A percentile compares a stretch with the other conserved stretches of the same genome.
These are phyloP conservation scores for Psilocybe cyanescens DNA, from an alignment of 768 basidiomycete genomes.

Conservation along the genomic window DNA sequence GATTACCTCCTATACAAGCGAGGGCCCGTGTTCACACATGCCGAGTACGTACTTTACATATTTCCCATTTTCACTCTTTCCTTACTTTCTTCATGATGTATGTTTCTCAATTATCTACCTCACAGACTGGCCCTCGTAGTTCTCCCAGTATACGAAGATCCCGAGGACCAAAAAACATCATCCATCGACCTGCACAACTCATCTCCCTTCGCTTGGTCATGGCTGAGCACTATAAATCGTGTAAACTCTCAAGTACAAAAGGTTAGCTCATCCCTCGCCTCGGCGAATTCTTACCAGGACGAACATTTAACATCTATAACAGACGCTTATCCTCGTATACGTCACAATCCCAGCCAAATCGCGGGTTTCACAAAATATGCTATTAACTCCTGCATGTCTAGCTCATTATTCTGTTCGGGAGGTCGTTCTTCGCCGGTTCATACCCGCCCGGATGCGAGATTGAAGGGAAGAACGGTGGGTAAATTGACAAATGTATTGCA, in stretches of 20 bases:
- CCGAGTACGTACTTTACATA: constrained; percentile 67
- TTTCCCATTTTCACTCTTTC: not conserved
- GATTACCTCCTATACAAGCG: constrained; percentile 94
- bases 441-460: constrained; percentile 93
- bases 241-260: constrained; percentile 98
- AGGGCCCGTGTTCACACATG: constrained; percentile 94
- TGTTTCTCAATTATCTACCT: not conserved
- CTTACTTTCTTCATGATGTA: constrained; percentile 2
- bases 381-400: constrained; percentile 76
- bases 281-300: too few relatives aligned
- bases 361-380: constrained; percentile 49
- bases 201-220: constrained; percentile 86
- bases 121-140: constrained; percentile 88
- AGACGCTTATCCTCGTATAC: constrained; percentile 92
- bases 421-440: constrained; percentile 81
- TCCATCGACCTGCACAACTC: constrained; percentile 67
- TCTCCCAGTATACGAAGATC: constrained; percentile 89
- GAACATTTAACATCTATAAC: not conserved
- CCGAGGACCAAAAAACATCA: constrained; percentile 67
- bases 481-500: not conserved
- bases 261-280: constrained; percentile 42
- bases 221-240: constrained; percentile 96
- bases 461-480: constrained; percentile 28
- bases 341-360: constrained; percentile 88
- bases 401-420: constrained; percentile 82